These are phyloP conservation scores for Solanum rostratum DNA, from an alignment of 257 asterid genomes.

Conservation along the genomic window DNA sequence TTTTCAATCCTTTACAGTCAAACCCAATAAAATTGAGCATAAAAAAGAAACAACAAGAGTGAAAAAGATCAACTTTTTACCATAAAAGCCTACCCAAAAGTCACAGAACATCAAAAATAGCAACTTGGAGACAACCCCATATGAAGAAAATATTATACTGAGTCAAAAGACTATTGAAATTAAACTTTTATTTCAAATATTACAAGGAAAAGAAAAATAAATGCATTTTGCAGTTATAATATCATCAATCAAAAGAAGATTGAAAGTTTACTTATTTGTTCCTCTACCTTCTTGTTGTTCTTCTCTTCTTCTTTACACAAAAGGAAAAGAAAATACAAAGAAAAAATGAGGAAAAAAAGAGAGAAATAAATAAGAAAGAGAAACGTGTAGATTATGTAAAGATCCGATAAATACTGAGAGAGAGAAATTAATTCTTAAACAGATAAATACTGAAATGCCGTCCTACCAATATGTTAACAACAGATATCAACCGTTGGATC, in stretches of 20 bases:
- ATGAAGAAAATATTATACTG: background rate
- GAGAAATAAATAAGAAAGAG: background rate
- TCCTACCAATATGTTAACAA: background rate
- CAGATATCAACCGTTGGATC: background rate
- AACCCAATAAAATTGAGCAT: background rate
- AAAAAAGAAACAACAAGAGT: background rate
- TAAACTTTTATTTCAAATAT: background rate
- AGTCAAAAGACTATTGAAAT: background rate
- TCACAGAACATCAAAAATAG: background rate
- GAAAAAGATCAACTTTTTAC: background rate
- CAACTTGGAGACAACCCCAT: background rate
- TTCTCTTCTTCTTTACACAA: background rate
- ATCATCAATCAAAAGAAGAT: background rate
- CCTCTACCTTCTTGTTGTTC: background rate
- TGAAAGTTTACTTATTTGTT: background rate
- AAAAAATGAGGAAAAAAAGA: background rate
- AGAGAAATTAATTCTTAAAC: background rate
- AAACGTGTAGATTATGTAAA: background rate
- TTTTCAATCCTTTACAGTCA: background rate
- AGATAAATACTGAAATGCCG: conserved; percentile 2
- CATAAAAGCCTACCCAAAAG: background rate
- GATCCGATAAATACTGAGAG: background rate
- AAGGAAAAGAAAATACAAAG: background rate
- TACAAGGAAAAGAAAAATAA: background rate
- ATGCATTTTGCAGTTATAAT: background rate